These are phyloP conservation scores for Eucalyptus fibrosa DNA, from an alignment of 345 rosid genomes.

Conservation along the genomic window DNA sequence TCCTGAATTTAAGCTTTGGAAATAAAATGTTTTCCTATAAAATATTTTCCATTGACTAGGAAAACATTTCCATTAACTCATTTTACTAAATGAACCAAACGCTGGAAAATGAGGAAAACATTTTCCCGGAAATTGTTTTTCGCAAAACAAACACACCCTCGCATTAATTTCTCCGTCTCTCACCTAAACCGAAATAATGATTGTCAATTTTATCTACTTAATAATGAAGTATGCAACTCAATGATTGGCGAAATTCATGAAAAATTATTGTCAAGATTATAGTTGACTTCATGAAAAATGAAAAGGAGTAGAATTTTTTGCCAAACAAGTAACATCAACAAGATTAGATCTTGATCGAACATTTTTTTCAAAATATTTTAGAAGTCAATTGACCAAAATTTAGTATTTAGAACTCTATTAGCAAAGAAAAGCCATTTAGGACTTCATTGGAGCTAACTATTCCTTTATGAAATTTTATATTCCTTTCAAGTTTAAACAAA, in stretches of 20 bases:
- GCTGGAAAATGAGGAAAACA: too few species aligned
- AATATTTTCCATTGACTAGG: too few species aligned
- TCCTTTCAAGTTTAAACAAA: not conserved
- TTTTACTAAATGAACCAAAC: too few species aligned
- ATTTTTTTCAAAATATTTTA: fast-evolving
- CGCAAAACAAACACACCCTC: too few species aligned
- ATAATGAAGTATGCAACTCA: not conserved
- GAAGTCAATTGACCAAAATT: not conserved
- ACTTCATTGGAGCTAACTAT: not conserved
- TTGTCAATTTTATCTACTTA: not conserved
- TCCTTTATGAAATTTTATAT: not conserved
- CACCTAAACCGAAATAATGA: not conserved
- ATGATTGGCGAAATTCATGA: not conserved
- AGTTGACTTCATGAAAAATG: not conserved
- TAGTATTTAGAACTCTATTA: not conserved
- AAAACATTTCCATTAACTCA: too few species aligned
- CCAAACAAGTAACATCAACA: not conserved
- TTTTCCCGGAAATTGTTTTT: too few species aligned
- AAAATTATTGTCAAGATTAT: not conserved
- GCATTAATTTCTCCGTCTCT: not conserved
- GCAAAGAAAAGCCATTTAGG: not conserved
- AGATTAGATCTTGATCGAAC: not conserved
- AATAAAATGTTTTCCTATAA: too few species aligned
- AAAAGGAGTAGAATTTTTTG: not conserved
- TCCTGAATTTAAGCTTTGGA: too few species aligned